Evolutionary conservation across 1,284 basidiomycete genomes (phyloP).

Genomic region (Malassezia equina): DNA sequence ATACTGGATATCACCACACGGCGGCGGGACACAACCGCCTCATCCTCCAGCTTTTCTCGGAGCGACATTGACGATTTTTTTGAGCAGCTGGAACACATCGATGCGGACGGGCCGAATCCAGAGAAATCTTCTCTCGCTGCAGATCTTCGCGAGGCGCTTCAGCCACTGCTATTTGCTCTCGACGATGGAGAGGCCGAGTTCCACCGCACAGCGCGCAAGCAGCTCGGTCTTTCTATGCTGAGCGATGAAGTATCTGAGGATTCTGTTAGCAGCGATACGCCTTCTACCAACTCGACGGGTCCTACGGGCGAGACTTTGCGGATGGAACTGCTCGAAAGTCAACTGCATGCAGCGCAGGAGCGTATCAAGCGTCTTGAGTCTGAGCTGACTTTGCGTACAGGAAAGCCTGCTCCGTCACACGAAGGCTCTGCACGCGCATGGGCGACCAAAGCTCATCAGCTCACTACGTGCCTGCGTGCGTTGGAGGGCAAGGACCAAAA

Average conservation of each 20-base stretch:
- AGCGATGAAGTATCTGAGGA: not conserved
- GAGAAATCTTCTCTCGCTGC: not conserved
- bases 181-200: constrained; percentile 1
- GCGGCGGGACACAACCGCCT: constrained; percentile 19
- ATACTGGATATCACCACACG: constrained; percentile 39
- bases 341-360: constrained; percentile 1
- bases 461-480: constrained; percentile 56
- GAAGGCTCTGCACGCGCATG: constrained; percentile 43
- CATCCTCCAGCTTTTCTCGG: constrained; percentile 12
- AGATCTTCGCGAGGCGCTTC: not conserved
- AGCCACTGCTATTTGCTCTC: not conserved
- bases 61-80: constrained; percentile 29
- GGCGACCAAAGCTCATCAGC: constrained; percentile 28
- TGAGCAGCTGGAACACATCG: constrained; percentile 27
- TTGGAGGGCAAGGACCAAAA: not conserved
- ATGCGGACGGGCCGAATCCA: constrained; percentile 17
- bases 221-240: not conserved
- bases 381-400: constrained; percentile 1
- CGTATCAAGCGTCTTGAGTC: constrained; percentile 1
- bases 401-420: not conserved
- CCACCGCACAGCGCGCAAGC: not conserved
- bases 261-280: not conserved
- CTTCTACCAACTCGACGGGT: not conserved
- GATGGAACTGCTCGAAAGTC: constrained; percentile 3
- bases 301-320: not conserved